These are phyloP conservation scores for Leptomonas pyrrhocoris DNA, from an alignment of 208 protist species.

Conservation along the genomic window DNA sequence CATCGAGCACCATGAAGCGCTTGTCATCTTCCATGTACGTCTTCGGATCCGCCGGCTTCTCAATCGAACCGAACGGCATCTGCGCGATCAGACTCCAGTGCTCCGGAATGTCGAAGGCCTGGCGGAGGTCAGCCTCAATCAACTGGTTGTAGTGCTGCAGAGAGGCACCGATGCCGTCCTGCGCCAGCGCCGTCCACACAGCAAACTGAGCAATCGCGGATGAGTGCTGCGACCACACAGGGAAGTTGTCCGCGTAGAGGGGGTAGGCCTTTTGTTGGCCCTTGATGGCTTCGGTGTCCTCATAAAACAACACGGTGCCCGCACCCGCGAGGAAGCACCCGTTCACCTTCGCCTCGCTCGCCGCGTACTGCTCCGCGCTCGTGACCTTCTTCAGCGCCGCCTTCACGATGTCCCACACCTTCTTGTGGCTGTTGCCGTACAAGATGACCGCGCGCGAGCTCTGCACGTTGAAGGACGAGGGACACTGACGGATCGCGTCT, in stretches of 20 bases:
- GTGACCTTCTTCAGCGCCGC: constrained; percentile 43
- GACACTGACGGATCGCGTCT: constrained; percentile 39
- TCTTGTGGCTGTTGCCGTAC: constrained; percentile 54
- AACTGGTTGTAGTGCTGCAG: constrained; percentile 68
- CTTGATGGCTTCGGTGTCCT: constrained; percentile 43
- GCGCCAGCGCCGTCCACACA: constrained; percentile 57
- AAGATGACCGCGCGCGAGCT: constrained; percentile 56
- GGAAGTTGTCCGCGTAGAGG: constrained; percentile 47
- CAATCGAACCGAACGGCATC: constrained; percentile 64
- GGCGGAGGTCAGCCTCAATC: constrained; percentile 37
- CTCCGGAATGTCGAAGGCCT: constrained; percentile 42
- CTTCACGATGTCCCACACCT: constrained; percentile 58
- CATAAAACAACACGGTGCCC: constrained; percentile 67
- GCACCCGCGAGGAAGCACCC: constrained; percentile 51
- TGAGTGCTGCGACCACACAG: constrained; percentile 47
- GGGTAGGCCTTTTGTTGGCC: constrained; percentile 48
- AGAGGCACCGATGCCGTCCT: constrained; percentile 42
- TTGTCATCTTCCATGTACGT: constrained; percentile 41
- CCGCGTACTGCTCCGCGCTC: constrained; percentile 32
- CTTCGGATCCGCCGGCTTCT: constrained; percentile 40
- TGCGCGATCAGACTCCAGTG: constrained; percentile 58
- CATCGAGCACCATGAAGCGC: constrained; percentile 44
- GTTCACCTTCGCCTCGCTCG: constrained; percentile 43
- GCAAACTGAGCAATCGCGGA: constrained; percentile 60
- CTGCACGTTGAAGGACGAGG: constrained; percentile 66